Percentiles rank a stretch among this genome's conserved stretches.
Conservation (phyloP, 2,329 filamentous ascomycete species). For the Sporothrix brunneoviolacea region DNA sequence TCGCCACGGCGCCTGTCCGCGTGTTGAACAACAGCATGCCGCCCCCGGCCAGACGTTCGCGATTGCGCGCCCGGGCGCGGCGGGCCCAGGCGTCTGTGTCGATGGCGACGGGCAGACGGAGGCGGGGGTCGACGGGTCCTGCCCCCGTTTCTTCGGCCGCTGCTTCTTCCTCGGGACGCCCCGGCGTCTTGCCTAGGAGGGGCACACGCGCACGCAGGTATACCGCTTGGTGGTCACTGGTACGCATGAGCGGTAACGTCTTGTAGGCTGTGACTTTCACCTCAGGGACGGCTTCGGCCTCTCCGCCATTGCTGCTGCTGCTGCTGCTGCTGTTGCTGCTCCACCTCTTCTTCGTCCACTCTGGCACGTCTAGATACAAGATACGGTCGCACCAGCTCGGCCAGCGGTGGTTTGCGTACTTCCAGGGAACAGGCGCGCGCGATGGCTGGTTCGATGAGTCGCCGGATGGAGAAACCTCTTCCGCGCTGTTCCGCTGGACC, state of each 20-base stretch:
- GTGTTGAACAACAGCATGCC: slow-evolving; percentile 50
- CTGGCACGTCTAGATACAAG: slow-evolving; percentile 61
- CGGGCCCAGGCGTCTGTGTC: slow-evolving; percentile 50
- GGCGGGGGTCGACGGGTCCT: slow-evolving; percentile 30
- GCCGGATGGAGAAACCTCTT: too few species aligned
- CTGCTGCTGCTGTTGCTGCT: not conserved
- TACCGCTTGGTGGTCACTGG: slow-evolving; percentile 83
- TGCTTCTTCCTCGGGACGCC: slow-evolving; percentile 2
- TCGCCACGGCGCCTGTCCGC: slow-evolving; percentile 39
- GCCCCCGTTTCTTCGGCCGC: not conserved
- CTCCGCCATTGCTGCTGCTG: not conserved
- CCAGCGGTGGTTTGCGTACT: slow-evolving; percentile 76
- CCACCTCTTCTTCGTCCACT: slow-evolving; percentile 36
- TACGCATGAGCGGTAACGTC: slow-evolving; percentile 69
- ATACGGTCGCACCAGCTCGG: slow-evolving; percentile 93
- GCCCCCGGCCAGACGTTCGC: slow-evolving; percentile 46
- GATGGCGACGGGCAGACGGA: slow-evolving; percentile 43
- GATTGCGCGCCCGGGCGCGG: slow-evolving; percentile 38
- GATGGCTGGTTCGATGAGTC: not conserved
- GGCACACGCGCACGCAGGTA: slow-evolving; percentile 64
- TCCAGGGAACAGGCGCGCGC: slow-evolving; percentile 46
- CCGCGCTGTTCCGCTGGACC: slow-evolving; percentile 10
- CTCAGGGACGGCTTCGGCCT: slow-evolving; percentile 14
- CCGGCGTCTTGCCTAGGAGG: slow-evolving; percentile 32
- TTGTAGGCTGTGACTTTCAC: slow-evolving; percentile 60